Evolutionary conservation across 2,329 filamentous ascomycete species (phyloP).

Genomic region (Fusarium neocosmosporiellum): DNA sequence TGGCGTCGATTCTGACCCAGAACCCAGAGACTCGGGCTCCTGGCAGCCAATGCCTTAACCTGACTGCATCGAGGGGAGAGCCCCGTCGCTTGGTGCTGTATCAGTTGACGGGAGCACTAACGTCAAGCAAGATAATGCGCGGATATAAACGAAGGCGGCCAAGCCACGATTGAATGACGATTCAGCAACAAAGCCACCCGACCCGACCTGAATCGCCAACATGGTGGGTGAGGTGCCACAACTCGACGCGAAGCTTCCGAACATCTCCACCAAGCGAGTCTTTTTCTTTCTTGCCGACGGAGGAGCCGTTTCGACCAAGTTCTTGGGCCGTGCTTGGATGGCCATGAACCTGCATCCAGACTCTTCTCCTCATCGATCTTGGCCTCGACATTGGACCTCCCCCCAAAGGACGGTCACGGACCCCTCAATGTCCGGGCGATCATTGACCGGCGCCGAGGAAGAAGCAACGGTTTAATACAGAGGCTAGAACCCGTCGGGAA

Average conservation of each 20-base stretch:
- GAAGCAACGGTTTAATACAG: slow-evolving; percentile 2
- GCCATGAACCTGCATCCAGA: neutral
- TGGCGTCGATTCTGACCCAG: neutral
- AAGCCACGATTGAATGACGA: slow-evolving; percentile 10
- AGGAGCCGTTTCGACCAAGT: neutral
- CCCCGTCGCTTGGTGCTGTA: neutral
- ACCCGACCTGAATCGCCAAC: slow-evolving; percentile 2
- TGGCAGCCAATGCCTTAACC: neutral
- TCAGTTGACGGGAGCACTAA: neutral
- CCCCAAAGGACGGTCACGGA: slow-evolving; percentile 1
- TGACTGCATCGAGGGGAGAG: neutral
- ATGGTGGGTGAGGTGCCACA: neutral
- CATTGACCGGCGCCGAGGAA: slow-evolving; percentile 1
- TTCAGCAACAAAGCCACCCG: neutral
- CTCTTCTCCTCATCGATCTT: neutral
- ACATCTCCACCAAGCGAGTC: neutral
- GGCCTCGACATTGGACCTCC: neutral
- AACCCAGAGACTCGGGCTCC: neutral
- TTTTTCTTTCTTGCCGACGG: neutral
- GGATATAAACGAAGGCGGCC: slow-evolving; percentile 2
- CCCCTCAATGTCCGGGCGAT: slow-evolving; percentile 9
- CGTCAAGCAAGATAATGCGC: neutral
- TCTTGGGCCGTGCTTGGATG: neutral
- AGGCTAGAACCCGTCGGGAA: slow-evolving; percentile 2
- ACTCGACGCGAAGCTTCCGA: neutral